These are phyloP conservation scores for Debaryomyces hansenii DNA, from an alignment of 805 yeast species.

Conservation along the genomic window DNA sequence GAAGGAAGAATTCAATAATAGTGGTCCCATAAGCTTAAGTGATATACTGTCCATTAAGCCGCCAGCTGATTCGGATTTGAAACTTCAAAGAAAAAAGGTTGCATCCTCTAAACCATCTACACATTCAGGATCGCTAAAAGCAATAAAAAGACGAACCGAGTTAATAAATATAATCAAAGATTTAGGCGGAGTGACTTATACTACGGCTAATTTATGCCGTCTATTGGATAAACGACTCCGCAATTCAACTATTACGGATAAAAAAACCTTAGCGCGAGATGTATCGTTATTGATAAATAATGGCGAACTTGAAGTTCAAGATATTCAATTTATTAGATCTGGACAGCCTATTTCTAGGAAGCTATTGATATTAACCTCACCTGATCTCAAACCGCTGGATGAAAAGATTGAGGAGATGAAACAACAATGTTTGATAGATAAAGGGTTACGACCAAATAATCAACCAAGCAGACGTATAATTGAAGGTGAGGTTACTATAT, in stretches of 20 bases:
- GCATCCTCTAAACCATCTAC: conserved; percentile 1
- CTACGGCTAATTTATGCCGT: conserved; percentile 33
- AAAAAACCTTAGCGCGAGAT: conserved; percentile 40
- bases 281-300: conserved; percentile 25
- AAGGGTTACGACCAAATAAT: conserved; percentile 16
- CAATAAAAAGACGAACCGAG: conserved; percentile 27
- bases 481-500: conserved; percentile 29
- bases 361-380: conserved; percentile 30
- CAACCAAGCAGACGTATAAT: conserved; percentile 19
- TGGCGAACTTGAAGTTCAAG: conserved; percentile 21
- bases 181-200: conserved; percentile 39
- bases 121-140: conserved; percentile 24
- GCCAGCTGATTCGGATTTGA: neutral
- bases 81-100: neutral
- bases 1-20: neutral
- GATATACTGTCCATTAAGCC: neutral
- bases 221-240: conserved; percentile 30
- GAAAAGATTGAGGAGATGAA: conserved; percentile 27
- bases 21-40: neutral
- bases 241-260: conserved; percentile 31
- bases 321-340: conserved; percentile 22
- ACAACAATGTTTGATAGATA: conserved; percentile 24
- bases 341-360: conserved; percentile 31
- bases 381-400: conserved; percentile 24
- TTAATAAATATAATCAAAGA: conserved; percentile 30